Evolutionary conservation across 805 yeast genomes (phyloP), one percentile per base, ranked within the genome.

Genomic region (Pichia nakasei): DNA sequence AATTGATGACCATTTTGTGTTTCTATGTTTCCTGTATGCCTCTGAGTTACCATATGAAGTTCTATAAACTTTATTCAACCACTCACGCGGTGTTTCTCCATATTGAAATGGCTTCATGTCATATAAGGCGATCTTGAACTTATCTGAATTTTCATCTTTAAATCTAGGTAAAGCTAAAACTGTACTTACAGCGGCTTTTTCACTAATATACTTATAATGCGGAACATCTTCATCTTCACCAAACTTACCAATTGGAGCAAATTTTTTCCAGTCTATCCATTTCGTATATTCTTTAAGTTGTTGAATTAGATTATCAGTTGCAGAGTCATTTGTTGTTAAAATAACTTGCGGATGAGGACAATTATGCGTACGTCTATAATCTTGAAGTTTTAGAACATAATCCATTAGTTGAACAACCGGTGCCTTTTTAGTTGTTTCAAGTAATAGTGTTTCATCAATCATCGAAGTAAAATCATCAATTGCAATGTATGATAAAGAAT

Each of bases 241-340:
- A 41, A 58, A 61, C 4, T 46, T 41, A 1, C 65, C 66, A 15
- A 61, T 32, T 11, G 49, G 45, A 4, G 58, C 57, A 49, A 58
- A 61, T 36, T 48, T 56, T 21, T 49, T 46, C 66, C 65, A 61
- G 42, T 60, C 62, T 39, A 61, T 48, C 75, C 82, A 76, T 13
- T 85, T 82, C 0, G 61, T 59, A 46, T 67, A 72, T 2, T 58
- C 57, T 51, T 70, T 78, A 37, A 83, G 61, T 39, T 75, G 75
- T 7, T 64, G 59, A 43, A 80, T 68, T 54, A 83, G 67, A 2
- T 59, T 54, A 6, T 61, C 67, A n/a, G 84, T 66, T 45, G 54
- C 39, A 7, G 51, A 38, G 1, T 57, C 44, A 8, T 58, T 52
- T 9, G 56, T 53, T 4, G 57, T 58, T n/a, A 61, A 45, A 11